phyloP scores from a whole-genome alignment of 257 asterid genomes.

The Gentiana macrophylla region DNA sequence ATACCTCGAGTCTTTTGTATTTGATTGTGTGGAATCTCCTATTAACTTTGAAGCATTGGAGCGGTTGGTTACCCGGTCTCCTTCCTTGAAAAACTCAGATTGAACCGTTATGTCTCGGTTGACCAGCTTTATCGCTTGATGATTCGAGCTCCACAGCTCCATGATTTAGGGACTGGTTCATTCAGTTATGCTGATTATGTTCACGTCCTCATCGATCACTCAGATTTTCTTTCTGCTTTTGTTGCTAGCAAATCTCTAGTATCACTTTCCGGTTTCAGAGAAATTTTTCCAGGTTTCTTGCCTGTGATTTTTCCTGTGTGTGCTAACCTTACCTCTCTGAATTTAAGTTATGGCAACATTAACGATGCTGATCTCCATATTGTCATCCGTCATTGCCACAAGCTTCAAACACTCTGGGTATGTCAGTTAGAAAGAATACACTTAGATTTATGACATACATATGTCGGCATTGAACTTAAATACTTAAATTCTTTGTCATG shows the following conservation, averaged over 20 bases:
- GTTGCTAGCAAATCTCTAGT: constrained; percentile 38
- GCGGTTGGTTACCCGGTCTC: constrained; percentile 34
- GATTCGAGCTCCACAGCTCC: constrained; percentile 44
- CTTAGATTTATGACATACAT: background rate
- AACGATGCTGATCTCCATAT: constrained; percentile 33
- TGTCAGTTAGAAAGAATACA: constrained; percentile 5
- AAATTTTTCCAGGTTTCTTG: constrained; percentile 23
- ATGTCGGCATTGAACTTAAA: background rate
- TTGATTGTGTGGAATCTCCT: constrained; percentile 36
- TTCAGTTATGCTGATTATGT: constrained; percentile 15
- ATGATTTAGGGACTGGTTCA: constrained; percentile 44
- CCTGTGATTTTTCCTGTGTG: constrained; percentile 37
- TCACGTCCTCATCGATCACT: constrained; percentile 26
- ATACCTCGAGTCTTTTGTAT: constrained; percentile 32
- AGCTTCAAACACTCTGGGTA: constrained; percentile 48
- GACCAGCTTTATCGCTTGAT: constrained; percentile 33
- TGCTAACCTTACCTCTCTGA: constrained; percentile 39
- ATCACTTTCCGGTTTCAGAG: constrained; percentile 43
- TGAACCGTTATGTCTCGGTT: constrained; percentile 28
- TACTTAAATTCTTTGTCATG: background rate
- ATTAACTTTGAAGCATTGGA: constrained; percentile 40
- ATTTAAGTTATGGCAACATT: constrained; percentile 34
- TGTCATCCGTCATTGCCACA: constrained; percentile 30
- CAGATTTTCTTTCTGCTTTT: constrained; percentile 33
- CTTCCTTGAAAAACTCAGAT: constrained; percentile 31